Evolutionary conservation across 306 rosid species (phyloP), one percentile per base, ranked within the genome.

Genomic region (Citrullus mucosospermus): DNA sequence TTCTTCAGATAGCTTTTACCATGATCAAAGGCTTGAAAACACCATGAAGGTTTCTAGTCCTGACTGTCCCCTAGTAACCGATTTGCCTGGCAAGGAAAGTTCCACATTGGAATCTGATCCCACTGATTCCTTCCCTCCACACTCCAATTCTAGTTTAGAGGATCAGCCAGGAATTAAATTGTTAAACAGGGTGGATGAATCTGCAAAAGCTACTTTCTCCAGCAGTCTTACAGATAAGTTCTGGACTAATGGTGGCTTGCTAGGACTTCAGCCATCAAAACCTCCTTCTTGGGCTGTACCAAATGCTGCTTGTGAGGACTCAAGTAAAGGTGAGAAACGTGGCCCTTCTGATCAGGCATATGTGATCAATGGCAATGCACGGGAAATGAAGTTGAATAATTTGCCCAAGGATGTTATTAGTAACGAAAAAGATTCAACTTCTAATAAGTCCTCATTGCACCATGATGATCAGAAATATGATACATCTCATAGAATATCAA

Each of bases 211-310:
- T 38, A 77, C 79, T 58, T 81, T 88, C 81, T 82, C 88, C 30
- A 73, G 85, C 78, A 85, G 79, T 84, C 81, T 78, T 85, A 80
- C 97, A 54, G 85, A 87, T 68, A 85, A 83, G 58, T 86, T 95
- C 85, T 95, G 97, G 99, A 95, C 99, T 58, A 95, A 95, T 79
- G 99, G 99, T 84, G 97, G 97, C 83, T 85, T 95, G 54, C 83
- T 95, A 80, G 99, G 99, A 85, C 99, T 95, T 80, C 88, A 91
- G 85, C 99, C 99, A 76, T 91, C 97, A 75, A 95, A 95, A 81
- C 97, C 99, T 79, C 92, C 97, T 61, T 93, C 89, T 81, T 92
- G 89, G 79, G 38, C 80, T 54, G 68, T 79, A 86, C 61, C 97
- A 80, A 86, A 80, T 81, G 82, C 90, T 79, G 74, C 76, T 65